These are phyloP conservation scores for Fusarium metavorans DNA, from an alignment of 2,329 filamentous ascomycete species.

Conservation along the genomic window DNA sequence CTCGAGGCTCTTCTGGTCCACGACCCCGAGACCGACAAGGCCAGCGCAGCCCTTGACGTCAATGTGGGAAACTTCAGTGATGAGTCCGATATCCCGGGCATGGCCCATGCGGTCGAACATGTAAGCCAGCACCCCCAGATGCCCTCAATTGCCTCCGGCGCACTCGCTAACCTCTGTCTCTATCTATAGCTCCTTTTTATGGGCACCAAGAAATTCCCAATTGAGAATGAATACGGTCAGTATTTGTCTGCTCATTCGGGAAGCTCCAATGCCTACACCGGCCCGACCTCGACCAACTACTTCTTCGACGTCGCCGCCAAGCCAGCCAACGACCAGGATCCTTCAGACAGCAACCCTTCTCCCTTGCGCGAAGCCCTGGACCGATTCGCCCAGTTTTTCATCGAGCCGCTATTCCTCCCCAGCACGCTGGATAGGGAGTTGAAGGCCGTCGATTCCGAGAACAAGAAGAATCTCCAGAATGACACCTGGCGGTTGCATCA, in stretches of 20 bases:
- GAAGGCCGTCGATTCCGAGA: slow-evolving; percentile 91
- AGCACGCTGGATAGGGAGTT: slow-evolving; percentile 89
- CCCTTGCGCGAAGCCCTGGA: slow-evolving; percentile 85
- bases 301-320: slow-evolving; percentile 95
- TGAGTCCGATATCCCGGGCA: slow-evolving; percentile 88
- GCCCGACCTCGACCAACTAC: slow-evolving; percentile 94
- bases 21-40: slow-evolving; percentile 95
- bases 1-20: slow-evolving; percentile 94
- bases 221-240: slow-evolving; percentile 95
- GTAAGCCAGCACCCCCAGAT: slow-evolving; percentile 53
- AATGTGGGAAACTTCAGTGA: slow-evolving; percentile 97
- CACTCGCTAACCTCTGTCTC: slow-evolving; percentile 23
- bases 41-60: slow-evolving; percentile 95
- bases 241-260: slow-evolving; percentile 93
- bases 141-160: not conserved
- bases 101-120: slow-evolving; percentile 97
- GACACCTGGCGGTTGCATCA: slow-evolving; percentile 91
- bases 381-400: slow-evolving; percentile 94
- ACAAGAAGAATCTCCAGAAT: slow-evolving; percentile 96
- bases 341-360: slow-evolving; percentile 67
- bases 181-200: slow-evolving; percentile 83
- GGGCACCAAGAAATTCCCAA: slow-evolving; percentile 97
- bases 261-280: slow-evolving; percentile 95
- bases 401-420: slow-evolving; percentile 86
- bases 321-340: slow-evolving; percentile 69